Evolutionary conservation across 2,329 filamentous ascomycete genomes (phyloP), one percentile per base, ranked within the genome.

Genomic region (Penicillium sp.): DNA sequence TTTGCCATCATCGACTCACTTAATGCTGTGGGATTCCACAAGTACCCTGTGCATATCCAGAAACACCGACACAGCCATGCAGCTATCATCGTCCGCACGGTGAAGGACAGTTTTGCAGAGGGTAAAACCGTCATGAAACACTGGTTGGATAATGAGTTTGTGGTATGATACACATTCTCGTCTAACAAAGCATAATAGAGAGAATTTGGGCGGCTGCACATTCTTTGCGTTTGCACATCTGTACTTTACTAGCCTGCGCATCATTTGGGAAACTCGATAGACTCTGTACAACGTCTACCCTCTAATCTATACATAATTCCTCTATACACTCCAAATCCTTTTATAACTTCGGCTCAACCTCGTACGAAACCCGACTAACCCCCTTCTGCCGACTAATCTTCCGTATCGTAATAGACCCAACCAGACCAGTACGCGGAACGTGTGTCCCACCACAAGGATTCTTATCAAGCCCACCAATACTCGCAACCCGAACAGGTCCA

Each of bases 1-100:
- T 95, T 96, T 67, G 79, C 82, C 44, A 96, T 96, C 83, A 88
- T 96, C 55, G 80, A 87, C 27, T 82, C 84, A 9, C 76, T 97
- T 44, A 85, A 97, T 57, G 69, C 75, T 4, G 74, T 85, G 0
- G 81, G 81, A 3, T 81, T 83, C 65, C 76, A 72, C 39, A 85
- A 83, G 61, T 82, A 79, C 58, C 79, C 80, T 0, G 81, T 77
- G 9, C 70, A 75, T 53, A 77, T 78, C 50, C 74, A 76, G 50
- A 88, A 91, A 5, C 80, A 84, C 48, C 75, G 79, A n/a, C 90
- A 96, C 67, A 89, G 83, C 53, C 92, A 97, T 70, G 92, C 92
- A 0, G 92, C 92, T 3, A 95, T 97, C 43, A 89, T 97, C 57
- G 85, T 95, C 31, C 82, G 92, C 33, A 82, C 78, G 55, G 70